Base-by-base conservation (phyloP, 192 early-diverging fungal genomes). In the Backusella mclennaniae region DNA sequence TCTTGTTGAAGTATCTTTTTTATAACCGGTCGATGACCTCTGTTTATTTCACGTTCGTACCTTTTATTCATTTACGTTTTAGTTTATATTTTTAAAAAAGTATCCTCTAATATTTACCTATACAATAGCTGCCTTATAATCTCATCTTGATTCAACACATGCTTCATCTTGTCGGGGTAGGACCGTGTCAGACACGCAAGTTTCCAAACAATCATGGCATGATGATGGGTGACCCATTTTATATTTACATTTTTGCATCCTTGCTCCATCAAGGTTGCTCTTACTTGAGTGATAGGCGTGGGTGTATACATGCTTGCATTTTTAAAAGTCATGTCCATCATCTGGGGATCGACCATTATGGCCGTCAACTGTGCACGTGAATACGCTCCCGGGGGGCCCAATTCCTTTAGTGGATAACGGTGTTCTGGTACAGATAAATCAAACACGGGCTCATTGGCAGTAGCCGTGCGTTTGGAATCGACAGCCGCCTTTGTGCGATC, bases 171-270 rank as follows among this genome's bases (percentile, higher is more conserved):
- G 23, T 83, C 23, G 21, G 90, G 89, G 86, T 84, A 92, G 1
- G 80, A 80, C 7, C 91, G 83, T 19, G 86, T 82, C 59, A 87
- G 81, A n/a, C 84, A 78, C 0, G 93, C 92, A 3, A 93, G 49
- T 75, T 93, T 92, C 93, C 93, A 94, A 4, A 92, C 86, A 74
- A 94, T 90, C 80, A 85, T 87, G 11, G 82, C 56, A 76, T 92
- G 94, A 66, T 94, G 93, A 67, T 94, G 92, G 15, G 12, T 11
- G 0, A 91, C 85, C 93, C 93, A 94, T 14, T 41, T 36, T 7
- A 63, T 29, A 63, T 29, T 63, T 29, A 63, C 21, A 29, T 63
- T 63, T 84, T 73, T 4, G 80, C 77, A 4, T 83, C 90, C 90
- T 71, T 42, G 71, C 5, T 66, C 66, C 0, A 91, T 11, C 31